Evolutionary conservation across 768 basidiomycete genomes (phyloP).

Genomic region (Tylopilus subfusipes): DNA sequence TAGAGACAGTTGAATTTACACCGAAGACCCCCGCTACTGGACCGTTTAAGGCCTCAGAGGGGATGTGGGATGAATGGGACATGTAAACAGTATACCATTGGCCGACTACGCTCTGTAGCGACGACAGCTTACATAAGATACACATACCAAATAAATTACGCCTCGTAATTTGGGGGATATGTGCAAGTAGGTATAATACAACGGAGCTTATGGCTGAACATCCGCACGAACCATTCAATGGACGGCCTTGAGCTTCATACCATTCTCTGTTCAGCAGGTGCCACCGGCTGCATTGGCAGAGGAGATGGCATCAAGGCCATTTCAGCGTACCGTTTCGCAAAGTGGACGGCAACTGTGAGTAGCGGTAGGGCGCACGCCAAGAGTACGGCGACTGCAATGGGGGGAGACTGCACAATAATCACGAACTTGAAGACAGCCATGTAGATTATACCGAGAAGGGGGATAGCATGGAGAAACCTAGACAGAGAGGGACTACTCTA

Average conservation of each 20-base stretch:
- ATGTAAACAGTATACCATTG: slow-evolving; percentile 37
- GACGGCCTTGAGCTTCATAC: not conserved
- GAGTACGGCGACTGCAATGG: slow-evolving; percentile 14
- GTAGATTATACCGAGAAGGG: slow-evolving; percentile 24
- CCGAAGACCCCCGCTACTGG: slow-evolving; percentile 30
- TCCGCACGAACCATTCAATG: not conserved
- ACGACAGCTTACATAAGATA: slow-evolving; percentile 1
- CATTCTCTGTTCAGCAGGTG: not conserved
- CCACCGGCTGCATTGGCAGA: slow-evolving; percentile 4
- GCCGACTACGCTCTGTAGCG: too few species aligned
- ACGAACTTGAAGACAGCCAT: slow-evolving; percentile 20
- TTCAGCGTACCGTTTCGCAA: slow-evolving; percentile 5
- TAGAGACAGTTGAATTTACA: slow-evolving; percentile 61
- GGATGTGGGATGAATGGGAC: slow-evolving; percentile 73
- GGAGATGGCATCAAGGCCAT: slow-evolving; percentile 3
- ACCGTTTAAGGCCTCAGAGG: slow-evolving; percentile 15
- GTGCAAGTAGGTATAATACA: slow-evolving; percentile 11
- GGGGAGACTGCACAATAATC: slow-evolving; percentile 21
- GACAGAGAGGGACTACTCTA: slow-evolving; percentile 16
- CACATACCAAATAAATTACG: slow-evolving; percentile 15
- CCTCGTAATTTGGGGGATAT: slow-evolving; percentile 12
- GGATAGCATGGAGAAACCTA: slow-evolving; percentile 23
- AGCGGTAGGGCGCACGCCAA: slow-evolving; percentile 22
- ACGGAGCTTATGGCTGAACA: not conserved
- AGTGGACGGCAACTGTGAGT: slow-evolving; percentile 9